These are phyloP conservation scores for Penicillium janthinellum DNA, from an alignment of 2,329 filamentous ascomycete genomes.

Conservation along the genomic window DNA sequence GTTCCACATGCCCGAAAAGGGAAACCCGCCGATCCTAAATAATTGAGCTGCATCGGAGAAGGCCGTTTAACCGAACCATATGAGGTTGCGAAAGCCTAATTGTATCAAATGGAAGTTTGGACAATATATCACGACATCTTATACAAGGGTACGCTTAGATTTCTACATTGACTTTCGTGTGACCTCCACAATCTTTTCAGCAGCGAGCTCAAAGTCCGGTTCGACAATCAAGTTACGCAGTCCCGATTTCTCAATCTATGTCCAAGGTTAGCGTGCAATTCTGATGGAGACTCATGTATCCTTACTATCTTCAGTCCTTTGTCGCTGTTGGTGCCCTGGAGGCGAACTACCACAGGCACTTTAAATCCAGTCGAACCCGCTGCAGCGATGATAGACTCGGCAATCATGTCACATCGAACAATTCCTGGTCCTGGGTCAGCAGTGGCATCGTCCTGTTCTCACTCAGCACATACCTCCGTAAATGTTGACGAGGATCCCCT, in stretches of 20 bases:
- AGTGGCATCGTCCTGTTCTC: fast-evolving
- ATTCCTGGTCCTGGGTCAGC: slow-evolving; percentile 42
- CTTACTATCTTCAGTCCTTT: slow-evolving; percentile 47
- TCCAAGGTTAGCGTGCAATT: neutral
- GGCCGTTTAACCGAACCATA: neutral
- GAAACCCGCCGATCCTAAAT: neutral
- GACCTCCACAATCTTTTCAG: neutral
- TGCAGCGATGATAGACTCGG: slow-evolving; percentile 52
- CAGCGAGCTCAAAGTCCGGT: slow-evolving; percentile 4
- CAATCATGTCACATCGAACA: slow-evolving; percentile 55
- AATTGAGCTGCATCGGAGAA: neutral
- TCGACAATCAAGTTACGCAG: slow-evolving; percentile 2
- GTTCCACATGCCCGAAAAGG: neutral
- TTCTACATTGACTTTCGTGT: neutral
- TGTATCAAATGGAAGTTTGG: too few species aligned
- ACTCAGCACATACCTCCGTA: slow-evolving; percentile 36
- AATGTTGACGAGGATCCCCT: slow-evolving; percentile 59
- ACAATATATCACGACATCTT: neutral
- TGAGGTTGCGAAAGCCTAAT: neutral
- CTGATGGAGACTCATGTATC: slow-evolving; percentile 1
- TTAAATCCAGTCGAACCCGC: slow-evolving; percentile 41
- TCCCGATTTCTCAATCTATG: slow-evolving; percentile 1
- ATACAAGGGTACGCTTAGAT: neutral
- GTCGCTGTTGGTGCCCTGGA: slow-evolving; percentile 53
- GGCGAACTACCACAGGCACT: slow-evolving; percentile 50